These are phyloP conservation scores for Suillus fuscotomentosus DNA, from an alignment of 768 basidiomycete species.

Conservation along the genomic window DNA sequence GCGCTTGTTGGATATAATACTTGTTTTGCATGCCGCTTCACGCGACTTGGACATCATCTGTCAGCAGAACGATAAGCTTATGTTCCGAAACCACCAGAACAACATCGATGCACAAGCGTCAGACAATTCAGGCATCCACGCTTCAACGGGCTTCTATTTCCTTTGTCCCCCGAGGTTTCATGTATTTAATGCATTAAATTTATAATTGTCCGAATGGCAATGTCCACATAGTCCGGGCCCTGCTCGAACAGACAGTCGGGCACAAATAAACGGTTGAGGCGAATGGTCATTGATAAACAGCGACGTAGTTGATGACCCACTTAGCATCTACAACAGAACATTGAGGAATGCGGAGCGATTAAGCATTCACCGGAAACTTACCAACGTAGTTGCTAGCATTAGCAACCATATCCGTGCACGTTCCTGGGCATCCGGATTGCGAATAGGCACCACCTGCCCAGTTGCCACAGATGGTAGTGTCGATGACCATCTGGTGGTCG, in stretches of 20 bases:
- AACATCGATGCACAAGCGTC: background rate
- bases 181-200: background rate
- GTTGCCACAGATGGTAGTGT: conserved; percentile 33
- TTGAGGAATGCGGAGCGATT: conserved; percentile 17
- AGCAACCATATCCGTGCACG: conserved; percentile 46
- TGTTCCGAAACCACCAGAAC: no score
- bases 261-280: background rate
- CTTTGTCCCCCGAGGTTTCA: background rate
- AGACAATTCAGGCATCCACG: background rate
- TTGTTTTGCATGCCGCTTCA: no score
- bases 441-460: conserved; percentile 27
- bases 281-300: conserved; percentile 41
- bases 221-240: background rate
- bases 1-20: no score
- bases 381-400: conserved; percentile 55
- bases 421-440: conserved; percentile 37
- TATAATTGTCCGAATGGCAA: background rate
- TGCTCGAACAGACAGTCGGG: background rate
- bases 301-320: conserved; percentile 58
- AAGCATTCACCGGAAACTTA: conserved; percentile 23
- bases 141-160: background rate
- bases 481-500: conserved; percentile 47
- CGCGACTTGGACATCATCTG: no score
- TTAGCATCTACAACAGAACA: conserved; percentile 40
- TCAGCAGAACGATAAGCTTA: no score